Conservation (phyloP, 139 green algal species). For the Auxenochlorella protothecoides region DNA sequence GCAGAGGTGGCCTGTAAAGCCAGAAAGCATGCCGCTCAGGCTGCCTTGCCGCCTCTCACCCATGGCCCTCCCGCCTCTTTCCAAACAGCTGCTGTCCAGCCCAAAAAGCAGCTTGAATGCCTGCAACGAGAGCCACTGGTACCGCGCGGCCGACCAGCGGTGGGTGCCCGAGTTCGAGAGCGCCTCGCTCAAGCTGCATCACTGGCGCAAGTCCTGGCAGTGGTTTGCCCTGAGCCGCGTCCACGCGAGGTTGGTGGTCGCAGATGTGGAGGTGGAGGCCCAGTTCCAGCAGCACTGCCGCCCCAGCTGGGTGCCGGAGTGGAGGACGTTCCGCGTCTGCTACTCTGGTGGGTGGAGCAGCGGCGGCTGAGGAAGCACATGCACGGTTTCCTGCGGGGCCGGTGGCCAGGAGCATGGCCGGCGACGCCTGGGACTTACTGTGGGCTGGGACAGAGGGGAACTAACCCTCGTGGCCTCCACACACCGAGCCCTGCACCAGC, state of each 20-base stretch:
- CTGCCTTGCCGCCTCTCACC: too few species aligned
- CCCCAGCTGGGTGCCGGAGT: neutral
- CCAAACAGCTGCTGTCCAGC: constrained; percentile 1
- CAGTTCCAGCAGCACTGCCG: constrained; percentile 13
- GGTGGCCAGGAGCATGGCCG: too few species aligned
- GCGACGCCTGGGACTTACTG: too few species aligned
- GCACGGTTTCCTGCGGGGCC: too few species aligned
- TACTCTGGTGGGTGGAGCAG: neutral
- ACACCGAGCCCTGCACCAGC: too few species aligned
- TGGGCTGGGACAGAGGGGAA: too few species aligned
- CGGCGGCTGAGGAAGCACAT: too few species aligned
- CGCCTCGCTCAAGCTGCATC: neutral
- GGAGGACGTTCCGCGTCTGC: constrained; percentile 3
- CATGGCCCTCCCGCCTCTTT: too few species aligned
- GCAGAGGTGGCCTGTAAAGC: too few species aligned
- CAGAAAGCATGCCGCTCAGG: too few species aligned
- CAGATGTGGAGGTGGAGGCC: constrained; percentile 1
- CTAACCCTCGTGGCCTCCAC: too few species aligned
- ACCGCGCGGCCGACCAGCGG: neutral
- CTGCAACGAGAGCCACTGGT: constrained; percentile 1
- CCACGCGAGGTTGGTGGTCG: constrained; percentile 6
- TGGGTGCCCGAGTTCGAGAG: neutral
- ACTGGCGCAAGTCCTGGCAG: constrained; percentile 15
- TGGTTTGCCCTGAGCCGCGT: constrained; percentile 7
- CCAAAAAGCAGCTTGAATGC: constrained; percentile 13